Conservation (phyloP, 768 basidiomycete genomes). For the Boletus subcaerulescens region DNA sequence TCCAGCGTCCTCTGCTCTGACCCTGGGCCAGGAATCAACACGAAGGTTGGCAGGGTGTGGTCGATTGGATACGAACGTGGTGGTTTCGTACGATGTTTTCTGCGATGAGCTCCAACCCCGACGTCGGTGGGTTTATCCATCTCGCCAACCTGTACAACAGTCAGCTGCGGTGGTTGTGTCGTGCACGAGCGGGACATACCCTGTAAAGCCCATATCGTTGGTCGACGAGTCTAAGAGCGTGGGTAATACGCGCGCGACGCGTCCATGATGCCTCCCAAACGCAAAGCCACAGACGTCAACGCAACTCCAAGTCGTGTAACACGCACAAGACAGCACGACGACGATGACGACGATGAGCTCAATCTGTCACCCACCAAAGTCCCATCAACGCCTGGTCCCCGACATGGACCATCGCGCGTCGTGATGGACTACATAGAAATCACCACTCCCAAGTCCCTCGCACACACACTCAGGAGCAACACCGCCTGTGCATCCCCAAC, state of each 20-base stretch:
- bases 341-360: constrained; percentile 25
- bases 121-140: constrained; percentile 79
- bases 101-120: constrained; percentile 63
- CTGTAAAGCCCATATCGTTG: constrained; percentile 60
- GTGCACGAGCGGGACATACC: constrained; percentile 33
- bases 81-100: constrained; percentile 72
- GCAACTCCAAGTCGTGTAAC: constrained; percentile 35
- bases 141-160: constrained; percentile 56
- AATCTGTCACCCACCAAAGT: constrained; percentile 17
- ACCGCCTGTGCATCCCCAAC: constrained; percentile 12
- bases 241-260: constrained; percentile 17
- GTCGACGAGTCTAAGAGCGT: constrained; percentile 11
- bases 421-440: constrained; percentile 34
- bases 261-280: constrained; percentile 38
- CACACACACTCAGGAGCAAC: not conserved
- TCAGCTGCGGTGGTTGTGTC: not conserved
- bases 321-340: constrained; percentile 16
- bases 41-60: constrained; percentile 2
- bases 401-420: constrained; percentile 17
- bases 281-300: constrained; percentile 35
- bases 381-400: constrained; percentile 25
- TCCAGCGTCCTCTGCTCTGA: constrained; percentile 60
- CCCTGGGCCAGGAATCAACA: constrained; percentile 44
- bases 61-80: constrained; percentile 42
- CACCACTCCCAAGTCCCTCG: constrained; percentile 20